Evolutionary conservation across 768 basidiomycete genomes (phyloP).

Genomic region (Amanita muscaria): DNA sequence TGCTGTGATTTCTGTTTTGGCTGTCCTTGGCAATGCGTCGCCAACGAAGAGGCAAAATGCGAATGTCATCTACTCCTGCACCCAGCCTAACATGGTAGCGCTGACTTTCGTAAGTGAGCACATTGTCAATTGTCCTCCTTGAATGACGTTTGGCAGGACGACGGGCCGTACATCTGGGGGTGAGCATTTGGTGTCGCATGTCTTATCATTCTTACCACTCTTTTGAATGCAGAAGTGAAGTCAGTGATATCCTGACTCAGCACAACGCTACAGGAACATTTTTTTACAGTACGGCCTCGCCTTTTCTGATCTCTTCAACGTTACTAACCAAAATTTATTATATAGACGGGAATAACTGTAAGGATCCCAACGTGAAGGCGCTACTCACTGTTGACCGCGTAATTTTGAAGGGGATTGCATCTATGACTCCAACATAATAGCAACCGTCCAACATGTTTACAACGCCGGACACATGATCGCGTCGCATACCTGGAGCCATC

Average conservation of each 20-base stretch:
- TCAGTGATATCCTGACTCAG: background rate
- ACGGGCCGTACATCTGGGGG: background rate
- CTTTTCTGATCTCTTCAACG: background rate
- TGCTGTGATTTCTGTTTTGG: too few relatives aligned
- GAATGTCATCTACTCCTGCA: conserved; percentile 18
- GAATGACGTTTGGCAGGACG: background rate
- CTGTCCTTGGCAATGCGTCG: background rate
- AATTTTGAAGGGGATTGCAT: conserved; percentile 19
- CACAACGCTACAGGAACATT: background rate
- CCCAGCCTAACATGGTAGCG: conserved; percentile 20
- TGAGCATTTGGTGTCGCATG: background rate
- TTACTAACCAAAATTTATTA: too few relatives aligned
- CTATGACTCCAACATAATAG: conserved; percentile 12
- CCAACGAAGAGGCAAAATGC: background rate
- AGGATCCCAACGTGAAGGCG: background rate
- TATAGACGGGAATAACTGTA: background rate
- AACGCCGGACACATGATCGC: conserved; percentile 21
- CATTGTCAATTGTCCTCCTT: background rate
- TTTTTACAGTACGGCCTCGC: background rate
- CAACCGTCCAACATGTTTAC: conserved; percentile 15
- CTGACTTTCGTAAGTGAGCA: conserved; percentile 21
- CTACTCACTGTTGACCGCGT: background rate
- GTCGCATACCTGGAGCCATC: conserved; percentile 25
- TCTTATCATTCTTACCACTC: too few relatives aligned
- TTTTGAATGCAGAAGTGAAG: background rate